Evolutionary conservation across 331 rosid genomes (phyloP), one percentile per base, ranked within the genome.

Genomic region (Quercus phellos): DNA sequence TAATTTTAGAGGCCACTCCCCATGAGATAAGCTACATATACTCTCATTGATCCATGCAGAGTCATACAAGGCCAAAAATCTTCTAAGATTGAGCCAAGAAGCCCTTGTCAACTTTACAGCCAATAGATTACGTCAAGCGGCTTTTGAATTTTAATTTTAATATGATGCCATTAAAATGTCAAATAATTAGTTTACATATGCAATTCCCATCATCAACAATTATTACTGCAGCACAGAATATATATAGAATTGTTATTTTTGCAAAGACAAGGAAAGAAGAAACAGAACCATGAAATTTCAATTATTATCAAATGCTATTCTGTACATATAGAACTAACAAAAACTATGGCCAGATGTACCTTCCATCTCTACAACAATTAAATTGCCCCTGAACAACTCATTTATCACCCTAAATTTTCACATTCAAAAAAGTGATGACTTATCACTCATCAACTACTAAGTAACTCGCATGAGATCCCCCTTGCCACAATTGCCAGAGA

Each of bases 271-370:
- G 12, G 14, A 32, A 19, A 16, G 53, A 14, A 10, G 53, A 56
- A 29, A 26, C 38, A 68, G 51, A 21, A 54, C 21, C 79, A 71
- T 56, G 59, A 75, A 66, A 74, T 63, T 79, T 76, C 29, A 70
- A 80, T 81, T 78, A 81, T 87, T 84, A 80, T 79, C 77, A 72
- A 46, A 75, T 75, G 81, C 78, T 70, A 83, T 81, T 84, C 89
- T 91, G 92, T 91, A 89, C 91, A 91, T 34, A 84, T 56, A 88
- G 78, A 82, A 81, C 89, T 63, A 38, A 70, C 32, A 38, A 85
- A 83, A 84, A 81, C 77, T 79, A 82, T 68, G 83, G 50, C 70
- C 75, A 73, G 66, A 78, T 56, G 43, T 73, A 86, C 38, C 56
- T 83, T 55, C 76, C 88, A 88, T 77, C 83, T 86, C 87, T 82